These are phyloP conservation scores for Chrysoporthe cubensis DNA, from an alignment of 2,329 filamentous ascomycete genomes.

Conservation along the genomic window DNA sequence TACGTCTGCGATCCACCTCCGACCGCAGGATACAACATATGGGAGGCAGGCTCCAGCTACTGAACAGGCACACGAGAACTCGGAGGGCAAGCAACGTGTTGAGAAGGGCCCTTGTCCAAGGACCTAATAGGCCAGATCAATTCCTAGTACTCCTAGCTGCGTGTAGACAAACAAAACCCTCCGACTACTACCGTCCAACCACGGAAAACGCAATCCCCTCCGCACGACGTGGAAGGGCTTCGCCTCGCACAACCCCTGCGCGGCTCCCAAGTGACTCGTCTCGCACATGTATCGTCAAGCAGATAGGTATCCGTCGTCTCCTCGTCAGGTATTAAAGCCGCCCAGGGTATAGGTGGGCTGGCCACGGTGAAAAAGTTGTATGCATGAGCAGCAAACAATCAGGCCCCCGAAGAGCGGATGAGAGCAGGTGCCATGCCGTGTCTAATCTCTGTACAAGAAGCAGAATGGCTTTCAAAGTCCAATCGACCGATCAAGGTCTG, in stretches of 20 bases:
- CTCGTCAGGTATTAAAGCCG: conserved; percentile 28
- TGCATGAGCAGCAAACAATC: conserved; percentile 4
- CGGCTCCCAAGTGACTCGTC: conserved; percentile 20
- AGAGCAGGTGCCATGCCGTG: conserved; percentile 17
- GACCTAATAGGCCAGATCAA: conserved; percentile 11
- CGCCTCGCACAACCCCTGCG: conserved; percentile 18
- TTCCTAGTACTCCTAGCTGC: conserved; percentile 22
- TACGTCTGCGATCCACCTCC: neutral
- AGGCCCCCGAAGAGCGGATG: neutral
- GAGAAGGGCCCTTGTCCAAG: neutral
- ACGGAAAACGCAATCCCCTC: conserved; percentile 8
- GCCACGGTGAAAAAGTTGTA: conserved; percentile 25
- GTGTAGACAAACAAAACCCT: conserved; percentile 9
- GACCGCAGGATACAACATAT: neutral
- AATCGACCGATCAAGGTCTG: conserved; percentile 1
- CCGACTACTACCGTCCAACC: neutral
- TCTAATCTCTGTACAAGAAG: conserved; percentile 30
- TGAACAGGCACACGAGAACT: neutral
- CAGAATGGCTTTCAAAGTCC: conserved; percentile 21
- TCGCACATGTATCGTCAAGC: conserved; percentile 24
- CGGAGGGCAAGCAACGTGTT: neutral
- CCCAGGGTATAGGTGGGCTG: conserved; percentile 25
- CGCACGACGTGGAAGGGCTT: conserved; percentile 9
- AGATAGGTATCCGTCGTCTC: conserved; percentile 30
- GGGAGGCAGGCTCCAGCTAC: neutral